Evolutionary conservation across 2,329 filamentous ascomycete species (phyloP).

Genomic region (Phoma herbarum): DNA sequence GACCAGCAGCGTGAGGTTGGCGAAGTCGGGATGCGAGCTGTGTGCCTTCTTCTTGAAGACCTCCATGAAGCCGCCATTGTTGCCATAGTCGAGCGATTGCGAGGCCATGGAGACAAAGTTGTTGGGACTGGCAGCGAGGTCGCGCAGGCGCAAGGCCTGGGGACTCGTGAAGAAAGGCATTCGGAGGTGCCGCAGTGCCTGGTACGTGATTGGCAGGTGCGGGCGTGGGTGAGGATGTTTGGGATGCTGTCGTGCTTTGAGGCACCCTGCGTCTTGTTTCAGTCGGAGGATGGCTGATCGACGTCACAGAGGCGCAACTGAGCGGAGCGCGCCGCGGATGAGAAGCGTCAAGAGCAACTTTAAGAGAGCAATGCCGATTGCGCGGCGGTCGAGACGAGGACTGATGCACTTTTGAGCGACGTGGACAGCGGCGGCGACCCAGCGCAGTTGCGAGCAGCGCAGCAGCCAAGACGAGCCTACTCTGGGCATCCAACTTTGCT

Average conservation of each 20-base stretch:
- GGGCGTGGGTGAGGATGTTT: slow-evolving; percentile 8
- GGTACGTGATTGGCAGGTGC: slow-evolving; percentile 25
- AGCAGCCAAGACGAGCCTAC: slow-evolving; percentile 11
- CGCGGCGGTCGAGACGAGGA: slow-evolving; percentile 7
- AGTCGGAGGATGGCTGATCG: slow-evolving; percentile 23
- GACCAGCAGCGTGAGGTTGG: slow-evolving; percentile 79
- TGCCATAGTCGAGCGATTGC: slow-evolving; percentile 44
- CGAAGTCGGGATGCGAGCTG: slow-evolving; percentile 68
- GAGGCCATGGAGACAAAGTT: slow-evolving; percentile 47
- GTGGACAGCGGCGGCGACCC: slow-evolving; percentile 12
- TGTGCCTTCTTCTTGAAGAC: slow-evolving; percentile 49
- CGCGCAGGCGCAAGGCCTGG: slow-evolving; percentile 50
- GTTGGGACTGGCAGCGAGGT: slow-evolving; percentile 29
- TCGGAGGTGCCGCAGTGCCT: slow-evolving; percentile 18
- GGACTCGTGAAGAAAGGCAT: slow-evolving; percentile 47
- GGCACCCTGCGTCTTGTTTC: slow-evolving; percentile 29
- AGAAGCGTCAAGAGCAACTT: slow-evolving; percentile 14
- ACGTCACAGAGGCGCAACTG: slow-evolving; percentile 30
- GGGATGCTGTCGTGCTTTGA: slow-evolving; percentile 7
- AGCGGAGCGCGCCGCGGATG: slow-evolving; percentile 15
- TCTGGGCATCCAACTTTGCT: background rate
- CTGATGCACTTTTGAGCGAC: slow-evolving; percentile 1
- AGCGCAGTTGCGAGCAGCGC: slow-evolving; percentile 1
- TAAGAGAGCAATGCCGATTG: slow-evolving; percentile 12
- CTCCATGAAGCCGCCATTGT: slow-evolving; percentile 38